Evolutionary conservation across 2,329 filamentous ascomycete species (phyloP), one percentile per base, ranked within the genome.

Genomic region (Colletotrichum shisoi): DNA sequence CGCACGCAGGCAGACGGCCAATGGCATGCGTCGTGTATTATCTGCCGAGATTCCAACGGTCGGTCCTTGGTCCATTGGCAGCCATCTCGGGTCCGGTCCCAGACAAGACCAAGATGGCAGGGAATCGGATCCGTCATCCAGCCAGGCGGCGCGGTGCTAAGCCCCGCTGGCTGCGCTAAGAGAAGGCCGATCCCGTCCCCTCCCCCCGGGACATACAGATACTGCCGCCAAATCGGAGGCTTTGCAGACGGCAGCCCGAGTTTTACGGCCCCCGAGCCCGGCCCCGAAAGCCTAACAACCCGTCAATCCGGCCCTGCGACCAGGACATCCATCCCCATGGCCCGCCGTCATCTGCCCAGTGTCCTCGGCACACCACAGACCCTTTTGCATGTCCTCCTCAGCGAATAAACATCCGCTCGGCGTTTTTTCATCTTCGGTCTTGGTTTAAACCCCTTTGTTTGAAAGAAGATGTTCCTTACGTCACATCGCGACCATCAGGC

Each of bases 391-490:
- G 40, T 4, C 24, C 8, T 45, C 6, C 31, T 45, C 17, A 1
- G n/a, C 34, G 24, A 19, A 19, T 11, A 39, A 53, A 21, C n/a
- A 12, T 48, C 45, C 15, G 31, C 17, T 39, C 17, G 48, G 7
- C 12, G 19, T n/a, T 17, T 11, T 60, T 31, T 31, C 62, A n/a
- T 15, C 17, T 60, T 53, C 27, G 45, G 11, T 8, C n/a, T 39
- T 27, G 24, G 17, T 45, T 21, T 37, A 6, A 12, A 13, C 56
- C 46, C 39, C 31, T 39, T 46, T 64, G 62, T 60, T 53, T 54
- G 15, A 34, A 9, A 60, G 11, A 60, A 21, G 59, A 27, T 48
- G 31, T 44, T 37, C 27, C 54, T 59, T 53, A 48, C 54, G 54
- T 59, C 46, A 64, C 13, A 19, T 27, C 8, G 31, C 46, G 46